Percentiles rank a stretch among this genome's conserved stretches.
Conservation (phyloP, 768 basidiomycete species). For the Mrakia gelida region DNA sequence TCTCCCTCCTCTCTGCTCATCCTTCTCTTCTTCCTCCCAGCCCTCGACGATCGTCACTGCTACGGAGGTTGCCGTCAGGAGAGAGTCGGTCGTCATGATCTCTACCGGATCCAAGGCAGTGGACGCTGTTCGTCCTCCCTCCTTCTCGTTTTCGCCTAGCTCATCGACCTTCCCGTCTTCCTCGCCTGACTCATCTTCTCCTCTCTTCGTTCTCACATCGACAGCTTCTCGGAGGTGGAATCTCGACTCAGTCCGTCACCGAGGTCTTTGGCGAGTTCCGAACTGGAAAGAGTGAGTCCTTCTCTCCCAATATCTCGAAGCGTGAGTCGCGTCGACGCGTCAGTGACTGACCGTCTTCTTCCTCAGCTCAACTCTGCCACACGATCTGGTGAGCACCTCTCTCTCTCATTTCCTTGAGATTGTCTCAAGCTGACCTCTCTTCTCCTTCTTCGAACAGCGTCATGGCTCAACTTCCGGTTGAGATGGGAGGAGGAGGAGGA, state of each 20-base stretch:
- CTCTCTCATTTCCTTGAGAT: not conserved
- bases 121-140: constrained; percentile 20
- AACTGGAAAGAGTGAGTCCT: constrained; percentile 29
- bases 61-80: constrained; percentile 18
- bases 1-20: not conserved
- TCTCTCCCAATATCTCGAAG: not conserved
- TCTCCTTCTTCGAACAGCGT: not conserved
- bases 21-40: not conserved
- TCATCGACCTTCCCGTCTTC: not conserved
- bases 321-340: not conserved
- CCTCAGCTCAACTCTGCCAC: constrained; percentile 23
- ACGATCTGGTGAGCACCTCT: constrained; percentile 12
- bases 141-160: not conserved
- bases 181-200: not conserved
- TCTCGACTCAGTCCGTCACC: constrained; percentile 30
- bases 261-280: constrained; percentile 32
- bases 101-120: constrained; percentile 28
- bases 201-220: not conserved
- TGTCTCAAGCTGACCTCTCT: not conserved
- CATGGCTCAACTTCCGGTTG: constrained; percentile 30
- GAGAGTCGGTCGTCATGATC: constrained; percentile 27
- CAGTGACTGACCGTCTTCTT: not conserved
- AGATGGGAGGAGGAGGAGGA: constrained; percentile 32
- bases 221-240: constrained; percentile 26
- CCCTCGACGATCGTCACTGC: constrained; percentile 32